Evolutionary conservation across 345 rosid species (phyloP), one percentile per base, ranked within the genome.

Genomic region (Mercurialis annua): DNA sequence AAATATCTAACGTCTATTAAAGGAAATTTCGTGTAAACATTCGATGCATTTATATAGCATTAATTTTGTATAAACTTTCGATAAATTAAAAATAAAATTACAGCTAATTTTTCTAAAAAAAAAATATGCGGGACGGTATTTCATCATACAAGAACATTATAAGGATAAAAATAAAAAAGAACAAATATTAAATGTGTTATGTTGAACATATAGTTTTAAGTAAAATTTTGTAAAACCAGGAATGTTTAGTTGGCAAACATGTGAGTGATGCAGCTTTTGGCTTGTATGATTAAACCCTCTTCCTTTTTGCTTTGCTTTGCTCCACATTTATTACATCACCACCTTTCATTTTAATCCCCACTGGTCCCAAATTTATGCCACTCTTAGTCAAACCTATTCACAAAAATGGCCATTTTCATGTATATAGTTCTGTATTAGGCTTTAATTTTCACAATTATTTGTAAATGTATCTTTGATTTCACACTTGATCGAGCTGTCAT

Each of bases 231-330:
- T 20, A 21, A 55, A 8, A 40, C 14, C 55, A 8, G 52, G 30
- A 27, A n/a, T 27, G 72, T 73, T 71, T 71, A 36, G 84, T 74
- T 81, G 87, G 81, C 83, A 74, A 77, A 70, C 85, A 79, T 75
- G 87, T 83, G 87, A 63, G 18, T 14, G 60, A 10, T 33, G 73
- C 81, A 76, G 82, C 81, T 67, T 78, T 81, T 76, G 80, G 73
- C 65, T 67, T 33, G 26, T 31, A 62, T 24, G 48, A 70, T 20
- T n/a, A 9, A 43, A 11, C 47, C 40, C 18, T 52, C 40, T 3
- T 36, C 44, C 44, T 9, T 2, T 14, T 9, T 40, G 4, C 44
- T 40, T 40, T 40, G 12, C 44, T 40, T 3, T n/a, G 16, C 18
- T 26, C 3, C 33, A n/a, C 33, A 10, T 10, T 53, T 29, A n/a